phyloP scores from a whole-genome alignment of 768 basidiomycete genomes.

The Pleurotus tuoliensis region DNA sequence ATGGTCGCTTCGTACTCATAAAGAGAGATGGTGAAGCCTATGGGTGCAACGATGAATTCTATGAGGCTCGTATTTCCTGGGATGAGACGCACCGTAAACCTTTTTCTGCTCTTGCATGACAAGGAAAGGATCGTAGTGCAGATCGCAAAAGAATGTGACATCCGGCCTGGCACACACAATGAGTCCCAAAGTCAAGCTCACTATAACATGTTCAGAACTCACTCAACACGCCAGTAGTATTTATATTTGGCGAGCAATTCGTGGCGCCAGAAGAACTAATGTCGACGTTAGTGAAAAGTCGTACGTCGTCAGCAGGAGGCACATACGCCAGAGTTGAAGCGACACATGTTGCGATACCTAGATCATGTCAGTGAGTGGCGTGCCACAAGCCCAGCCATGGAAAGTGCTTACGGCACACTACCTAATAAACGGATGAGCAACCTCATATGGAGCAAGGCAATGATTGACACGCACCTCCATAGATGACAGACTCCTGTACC shows the following conservation, averaged over 20 bases:
- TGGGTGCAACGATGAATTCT: too few species aligned
- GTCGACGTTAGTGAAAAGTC: neutral
- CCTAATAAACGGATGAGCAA: constrained; percentile 37
- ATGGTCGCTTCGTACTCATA: constrained; percentile 86
- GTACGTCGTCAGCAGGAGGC: too few species aligned
- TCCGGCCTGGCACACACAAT: constrained; percentile 51
- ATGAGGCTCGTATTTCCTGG: neutral
- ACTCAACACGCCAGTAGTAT: constrained; percentile 82
- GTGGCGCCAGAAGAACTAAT: constrained; percentile 83
- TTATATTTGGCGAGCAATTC: constrained; percentile 74
- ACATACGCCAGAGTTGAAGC: constrained; percentile 89
- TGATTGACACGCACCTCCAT: constrained; percentile 45
- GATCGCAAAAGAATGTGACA: constrained; percentile 83
- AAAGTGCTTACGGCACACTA: constrained; percentile 58
- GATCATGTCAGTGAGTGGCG: neutral
- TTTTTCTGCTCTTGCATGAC: constrained; percentile 84
- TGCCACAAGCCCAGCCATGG: constrained; percentile 21
- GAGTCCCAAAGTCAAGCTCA: constrained; percentile 1
- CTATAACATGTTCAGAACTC: constrained; percentile 14
- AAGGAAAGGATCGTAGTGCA: constrained; percentile 85
- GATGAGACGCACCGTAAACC: constrained; percentile 61
- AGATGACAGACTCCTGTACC: constrained; percentile 63
- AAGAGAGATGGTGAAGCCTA: constrained; percentile 79
- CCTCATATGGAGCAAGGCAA: neutral
- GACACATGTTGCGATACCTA: constrained; percentile 94